Evolutionary conservation across 2,329 filamentous ascomycete species (phyloP).

Genomic region (Beauveria brongniartii): DNA sequence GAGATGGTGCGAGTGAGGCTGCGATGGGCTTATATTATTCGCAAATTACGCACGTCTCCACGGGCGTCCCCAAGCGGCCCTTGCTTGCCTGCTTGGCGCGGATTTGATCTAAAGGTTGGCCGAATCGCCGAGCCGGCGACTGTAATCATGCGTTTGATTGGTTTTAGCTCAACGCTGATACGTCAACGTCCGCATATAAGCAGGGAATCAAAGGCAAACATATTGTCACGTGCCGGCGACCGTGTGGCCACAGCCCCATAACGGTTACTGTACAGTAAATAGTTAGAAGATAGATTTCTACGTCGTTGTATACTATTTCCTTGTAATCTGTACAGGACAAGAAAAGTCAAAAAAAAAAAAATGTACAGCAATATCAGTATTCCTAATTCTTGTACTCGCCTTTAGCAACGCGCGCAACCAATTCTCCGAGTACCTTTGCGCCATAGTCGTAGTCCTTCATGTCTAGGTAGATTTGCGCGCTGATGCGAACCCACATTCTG

Average conservation of each 20-base stretch:
- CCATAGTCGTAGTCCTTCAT: constrained; percentile 68
- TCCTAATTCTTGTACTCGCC: constrained; percentile 21
- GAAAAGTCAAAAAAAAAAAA: no score
- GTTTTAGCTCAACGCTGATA: not conserved
- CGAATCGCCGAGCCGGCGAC: constrained; percentile 4
- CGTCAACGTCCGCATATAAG: not conserved
- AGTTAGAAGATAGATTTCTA: no score
- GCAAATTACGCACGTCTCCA: constrained; percentile 6
- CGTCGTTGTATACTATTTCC: no score
- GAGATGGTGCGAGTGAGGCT: not conserved
- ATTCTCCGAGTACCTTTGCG: constrained; percentile 46
- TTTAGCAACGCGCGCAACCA: constrained; percentile 33
- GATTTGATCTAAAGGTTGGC: not conserved
- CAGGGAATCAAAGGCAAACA: not conserved
- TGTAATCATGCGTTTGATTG: not conserved
- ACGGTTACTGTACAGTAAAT: no score
- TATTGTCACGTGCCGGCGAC: no score
- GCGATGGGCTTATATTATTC: not conserved
- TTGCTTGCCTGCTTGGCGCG: not conserved
- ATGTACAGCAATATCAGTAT: no score
- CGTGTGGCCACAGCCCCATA: no score
- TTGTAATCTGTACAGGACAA: no score
- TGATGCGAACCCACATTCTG: constrained; percentile 63
- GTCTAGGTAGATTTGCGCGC: constrained; percentile 80
- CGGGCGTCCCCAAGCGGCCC: not conserved